Base-by-base conservation (phyloP, 495 filamentous ascomycete genomes). In the Penicillium verhagenii region DNA sequence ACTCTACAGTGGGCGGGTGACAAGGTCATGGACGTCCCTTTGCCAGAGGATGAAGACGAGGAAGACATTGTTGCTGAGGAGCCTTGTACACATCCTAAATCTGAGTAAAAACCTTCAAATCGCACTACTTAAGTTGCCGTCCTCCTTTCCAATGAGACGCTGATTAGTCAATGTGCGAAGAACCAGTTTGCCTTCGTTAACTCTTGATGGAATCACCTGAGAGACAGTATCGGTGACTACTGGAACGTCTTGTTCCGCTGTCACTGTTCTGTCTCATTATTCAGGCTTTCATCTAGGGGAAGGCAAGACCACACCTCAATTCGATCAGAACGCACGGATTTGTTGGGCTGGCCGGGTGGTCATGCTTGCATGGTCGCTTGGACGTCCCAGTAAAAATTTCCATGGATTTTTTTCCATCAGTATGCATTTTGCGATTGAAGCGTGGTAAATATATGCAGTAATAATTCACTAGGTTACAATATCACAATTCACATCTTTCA, bases 111-210 rank as follows among this genome's bases (percentile, higher is more conserved):
- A 39, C 45, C 18, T 21, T 35, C 26, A 28, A 29, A 39, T 64
- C 69, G 90, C 90, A 92, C 88, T 86, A 88, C 86, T 86, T 95
- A 83, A 96, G 92, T 92, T 95, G 87, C 78, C 91, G 89, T 82
- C 75, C 65, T 75, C 78, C 73, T 81, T 38, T 60, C 76, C 86
- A 78, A 85, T 93, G 85, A 79, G 76, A 82, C 91, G 89, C 80
- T 85, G 82, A 91, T 93, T 82, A 91, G 92, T 96, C 91, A 88
- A 80, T 85, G 86, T 94, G 91, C 92, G 89, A 78, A 96, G 79
- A 96, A 78, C 57, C 89, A 54, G 52, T 57, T 70, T 70, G 71
- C 63, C 68, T 72, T 72, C 58, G 26, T 63, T 59, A 70, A 74
- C 72, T 63, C 65, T 61, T 59, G 57, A 5, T 40, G 42, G 31